Percentiles rank a stretch among this genome's conserved stretches.
Conservation (phyloP, 2,329 filamentous ascomycete species). For the Elsinoe necatrix region DNA sequence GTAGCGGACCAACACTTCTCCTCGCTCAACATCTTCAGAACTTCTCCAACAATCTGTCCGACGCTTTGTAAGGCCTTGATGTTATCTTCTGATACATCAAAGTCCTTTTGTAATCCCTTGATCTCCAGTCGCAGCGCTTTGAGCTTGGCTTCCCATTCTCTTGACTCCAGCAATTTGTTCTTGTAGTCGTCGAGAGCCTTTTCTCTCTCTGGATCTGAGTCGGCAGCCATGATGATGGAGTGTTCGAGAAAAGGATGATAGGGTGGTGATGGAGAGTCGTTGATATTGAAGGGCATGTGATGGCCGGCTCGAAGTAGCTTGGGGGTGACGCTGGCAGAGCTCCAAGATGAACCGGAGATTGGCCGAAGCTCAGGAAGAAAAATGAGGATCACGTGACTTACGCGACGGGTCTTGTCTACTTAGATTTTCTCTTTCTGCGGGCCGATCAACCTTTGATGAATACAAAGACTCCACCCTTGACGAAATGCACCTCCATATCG, state of each 20-base stretch:
- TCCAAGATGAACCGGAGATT: background rate
- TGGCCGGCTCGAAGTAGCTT: background rate
- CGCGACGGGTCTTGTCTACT: background rate
- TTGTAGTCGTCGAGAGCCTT: constrained; percentile 47
- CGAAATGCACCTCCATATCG: too few relatives aligned
- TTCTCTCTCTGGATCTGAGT: constrained; percentile 41
- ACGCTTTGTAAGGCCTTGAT: constrained; percentile 99
- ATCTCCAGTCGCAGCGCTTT: constrained; percentile 91
- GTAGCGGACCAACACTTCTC: constrained; percentile 73
- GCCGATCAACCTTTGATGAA: too few relatives aligned
- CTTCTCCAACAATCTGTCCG: constrained; percentile 97
- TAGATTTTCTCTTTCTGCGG: constrained; percentile 2
- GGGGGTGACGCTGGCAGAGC: background rate
- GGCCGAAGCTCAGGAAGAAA: background rate
- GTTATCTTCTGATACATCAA: constrained; percentile 95
- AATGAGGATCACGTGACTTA: background rate
- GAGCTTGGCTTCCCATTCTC: constrained; percentile 98
- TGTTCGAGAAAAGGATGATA: background rate
- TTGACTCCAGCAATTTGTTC: constrained; percentile 65
- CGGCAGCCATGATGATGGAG: constrained; percentile 4
- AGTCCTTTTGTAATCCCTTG: constrained; percentile 89
- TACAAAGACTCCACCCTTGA: too few relatives aligned
- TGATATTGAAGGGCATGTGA: background rate
- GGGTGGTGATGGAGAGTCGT: background rate
- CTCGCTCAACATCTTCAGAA: constrained; percentile 96